Percentiles rank a stretch among this genome's conserved stretches.
Conservation (phyloP, 108 stramenopile genomes). For the Fistulifera solaris region DNA sequence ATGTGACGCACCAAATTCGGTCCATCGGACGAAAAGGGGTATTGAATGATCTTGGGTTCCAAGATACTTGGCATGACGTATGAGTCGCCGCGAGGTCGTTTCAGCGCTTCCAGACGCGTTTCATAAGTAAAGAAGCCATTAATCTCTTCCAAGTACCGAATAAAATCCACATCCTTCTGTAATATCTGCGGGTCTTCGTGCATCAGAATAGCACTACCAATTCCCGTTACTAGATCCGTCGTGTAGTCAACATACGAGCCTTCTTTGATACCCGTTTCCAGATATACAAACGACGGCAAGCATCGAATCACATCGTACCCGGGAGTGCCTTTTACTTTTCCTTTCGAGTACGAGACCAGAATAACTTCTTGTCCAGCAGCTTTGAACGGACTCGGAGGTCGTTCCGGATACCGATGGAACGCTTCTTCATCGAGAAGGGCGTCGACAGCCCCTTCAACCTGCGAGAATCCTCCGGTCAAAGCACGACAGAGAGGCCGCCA, state of each 20-base stretch:
- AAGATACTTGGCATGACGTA: conserved; percentile 16
- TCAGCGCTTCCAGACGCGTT: conserved; percentile 50
- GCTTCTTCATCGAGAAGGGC: conserved; percentile 65
- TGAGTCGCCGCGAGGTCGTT: conserved; percentile 51
- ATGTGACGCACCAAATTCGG: conserved; percentile 62
- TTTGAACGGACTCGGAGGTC: conserved; percentile 56
- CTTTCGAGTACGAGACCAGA: conserved; percentile 56
- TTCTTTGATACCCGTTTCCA: conserved; percentile 44
- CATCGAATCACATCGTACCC: conserved; percentile 67
- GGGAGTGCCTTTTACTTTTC: conserved; percentile 59
- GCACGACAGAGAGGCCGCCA: conserved; percentile 71
- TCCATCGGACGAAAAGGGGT: conserved; percentile 54
- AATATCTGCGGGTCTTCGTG: conserved; percentile 46
- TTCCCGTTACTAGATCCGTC: conserved; percentile 57
- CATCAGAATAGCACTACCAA: conserved; percentile 70
- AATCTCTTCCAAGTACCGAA: conserved; percentile 75
- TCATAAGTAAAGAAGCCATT: conserved; percentile 76
- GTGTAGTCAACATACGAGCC: conserved; percentile 68
- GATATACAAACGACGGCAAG: conserved; percentile 61
- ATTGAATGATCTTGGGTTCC: conserved; percentile 24
- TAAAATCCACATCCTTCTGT: conserved; percentile 61
- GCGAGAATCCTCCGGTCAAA: conserved; percentile 71
- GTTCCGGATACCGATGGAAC: conserved; percentile 46
- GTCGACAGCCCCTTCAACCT: conserved; percentile 71
- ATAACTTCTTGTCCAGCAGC: conserved; percentile 59